Evolutionary conservation across 179 eudicot genomes (phyloP), one percentile per base, ranked within the genome.

Genomic region (Beta lomatogona): DNA sequence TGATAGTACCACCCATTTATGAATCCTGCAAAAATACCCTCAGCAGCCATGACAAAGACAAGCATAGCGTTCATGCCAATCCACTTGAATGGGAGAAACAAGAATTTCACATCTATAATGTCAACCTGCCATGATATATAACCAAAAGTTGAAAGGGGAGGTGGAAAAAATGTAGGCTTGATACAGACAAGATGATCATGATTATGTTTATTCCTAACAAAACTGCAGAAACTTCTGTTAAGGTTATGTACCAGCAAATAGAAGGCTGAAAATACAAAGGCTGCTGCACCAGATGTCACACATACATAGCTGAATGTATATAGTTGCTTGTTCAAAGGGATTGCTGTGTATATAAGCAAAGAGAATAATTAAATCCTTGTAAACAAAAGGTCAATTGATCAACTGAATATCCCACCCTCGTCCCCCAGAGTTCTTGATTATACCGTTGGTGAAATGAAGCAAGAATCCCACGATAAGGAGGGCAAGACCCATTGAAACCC

Each of bases 1-100:
- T 88, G 89, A 45, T 90, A 94, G 85, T 93, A 94, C 98, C 98
- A 94, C 54, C 98, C 98, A 55, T 94, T 93, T 19, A 94, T 77
- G 58, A 94, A 94, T 82, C 91, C 98, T 25, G 94, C 91, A 15
- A 93, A 90, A 71, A 94, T 93, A 15, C 93, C 92, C 79, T 79
- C 93, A 79, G 98, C 98, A 53, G 98, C 98, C 95, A 94, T 88
- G 71, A 91, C 98, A 84, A 87, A 94, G 58, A 94, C 97, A 46
- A 93, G 90, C 98, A 93, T 94, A 28, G 98, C 98, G 80, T 94
- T 94, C 98, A 93, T 94, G 76, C 98, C 98, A 82, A 94, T 93
- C 98, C 97, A 94, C 85, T 93, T 92, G 60, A 93, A 84, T 9
- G 95, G 95, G 41, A 93, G 82, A 86, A 94, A 94, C 71, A 86